A percentile compares a stretch with the other conserved stretches of the same genome.
Evolutionary conservation across 2,329 filamentous ascomycete genomes (phyloP).

Genomic region (Tolypocladium paradoxum): DNA sequence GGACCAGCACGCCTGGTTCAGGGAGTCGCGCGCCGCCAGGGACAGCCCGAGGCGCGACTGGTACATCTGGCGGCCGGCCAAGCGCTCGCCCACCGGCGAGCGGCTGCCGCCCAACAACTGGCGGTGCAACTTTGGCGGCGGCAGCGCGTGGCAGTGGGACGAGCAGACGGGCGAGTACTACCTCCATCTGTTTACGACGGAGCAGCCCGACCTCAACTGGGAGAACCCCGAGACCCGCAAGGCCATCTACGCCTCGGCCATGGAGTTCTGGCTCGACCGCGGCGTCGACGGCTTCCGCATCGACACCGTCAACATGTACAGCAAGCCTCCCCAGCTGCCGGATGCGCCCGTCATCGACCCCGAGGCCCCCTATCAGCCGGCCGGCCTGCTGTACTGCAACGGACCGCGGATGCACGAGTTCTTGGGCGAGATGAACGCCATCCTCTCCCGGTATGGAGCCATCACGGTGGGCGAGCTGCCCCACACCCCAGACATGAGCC

Average conservation of each 20-base stretch:
- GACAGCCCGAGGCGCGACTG: conserved; percentile 56
- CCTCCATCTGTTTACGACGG: conserved; percentile 61
- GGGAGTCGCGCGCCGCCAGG: conserved; percentile 50
- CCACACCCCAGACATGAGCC: conserved; percentile 43
- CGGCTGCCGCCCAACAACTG: conserved; percentile 68
- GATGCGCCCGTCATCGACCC: conserved; percentile 45
- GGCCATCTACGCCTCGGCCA: conserved; percentile 60
- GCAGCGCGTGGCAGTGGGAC: conserved; percentile 60
- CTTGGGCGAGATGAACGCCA: conserved; percentile 51
- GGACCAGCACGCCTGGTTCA: conserved; percentile 61
- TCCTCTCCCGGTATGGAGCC: conserved; percentile 50
- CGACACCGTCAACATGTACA: conserved; percentile 65
- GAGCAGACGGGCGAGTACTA: conserved; percentile 66
- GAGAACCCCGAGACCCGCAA: conserved; percentile 56
- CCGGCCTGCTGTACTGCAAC: conserved; percentile 49
- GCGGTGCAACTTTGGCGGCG: conserved; percentile 49
- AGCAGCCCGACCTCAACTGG: conserved; percentile 84
- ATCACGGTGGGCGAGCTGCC: conserved; percentile 64
- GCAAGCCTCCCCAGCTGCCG: conserved; percentile 47
- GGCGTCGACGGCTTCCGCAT: conserved; percentile 67
- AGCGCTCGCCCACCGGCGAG: conserved; percentile 43
- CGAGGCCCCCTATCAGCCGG: conserved; percentile 38
- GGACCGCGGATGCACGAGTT: conserved; percentile 61
- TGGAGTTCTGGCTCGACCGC: conserved; percentile 69
- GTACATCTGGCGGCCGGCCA: conserved; percentile 51